Conservation (phyloP, 2,329 filamentous ascomycete genomes). For the Cercospora zeae-maydis region DNA sequence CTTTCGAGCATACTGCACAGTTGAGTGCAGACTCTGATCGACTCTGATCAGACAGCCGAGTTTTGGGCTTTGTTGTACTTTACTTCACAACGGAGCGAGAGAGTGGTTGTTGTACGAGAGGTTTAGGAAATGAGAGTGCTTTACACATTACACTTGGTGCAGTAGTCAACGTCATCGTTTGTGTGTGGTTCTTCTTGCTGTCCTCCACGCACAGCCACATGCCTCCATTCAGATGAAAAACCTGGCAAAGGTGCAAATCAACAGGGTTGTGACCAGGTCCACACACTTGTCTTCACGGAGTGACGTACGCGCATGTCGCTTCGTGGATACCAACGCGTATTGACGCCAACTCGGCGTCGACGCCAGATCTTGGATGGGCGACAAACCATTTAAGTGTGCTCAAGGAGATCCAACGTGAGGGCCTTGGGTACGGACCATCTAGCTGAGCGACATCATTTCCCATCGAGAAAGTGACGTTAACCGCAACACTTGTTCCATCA, state of each 20-base stretch:
- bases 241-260: conserved; percentile 4
- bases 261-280: conserved; percentile 5
- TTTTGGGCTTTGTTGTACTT: background rate
- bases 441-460: background rate
- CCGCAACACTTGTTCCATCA: background rate
- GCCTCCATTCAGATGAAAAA: background rate
- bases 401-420: background rate
- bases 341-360: background rate
- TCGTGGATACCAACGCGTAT: background rate
- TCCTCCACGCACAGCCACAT: conserved; percentile 3
- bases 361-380: background rate
- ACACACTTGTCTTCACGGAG: background rate
- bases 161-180: background rate
- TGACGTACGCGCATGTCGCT: conserved; percentile 6
- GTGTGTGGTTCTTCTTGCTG: background rate
- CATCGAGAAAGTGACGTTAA: background rate
- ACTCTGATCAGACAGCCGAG: background rate
- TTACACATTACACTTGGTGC: background rate
- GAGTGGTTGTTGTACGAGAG: background rate
- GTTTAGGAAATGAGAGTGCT: background rate
- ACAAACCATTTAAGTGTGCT: background rate
- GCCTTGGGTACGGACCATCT: background rate
- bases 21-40: background rate
- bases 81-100: background rate
- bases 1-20: background rate